Base-by-base conservation (phyloP, 2,329 filamentous ascomycete genomes). In the Calonectria pauciramosa region DNA sequence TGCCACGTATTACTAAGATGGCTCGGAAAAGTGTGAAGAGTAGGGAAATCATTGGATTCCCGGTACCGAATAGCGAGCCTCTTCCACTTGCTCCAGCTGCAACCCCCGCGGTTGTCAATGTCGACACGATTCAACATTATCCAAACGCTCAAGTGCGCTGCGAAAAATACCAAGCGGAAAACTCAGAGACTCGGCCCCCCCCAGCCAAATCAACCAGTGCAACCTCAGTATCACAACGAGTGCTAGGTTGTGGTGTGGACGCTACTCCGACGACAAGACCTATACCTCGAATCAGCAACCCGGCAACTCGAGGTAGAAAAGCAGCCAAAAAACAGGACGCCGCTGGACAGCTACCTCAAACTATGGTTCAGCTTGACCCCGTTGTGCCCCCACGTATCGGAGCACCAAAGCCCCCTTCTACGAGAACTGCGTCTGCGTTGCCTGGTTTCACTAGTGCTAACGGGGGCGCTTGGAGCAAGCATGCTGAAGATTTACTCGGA, bases 381-480 rank as follows among this genome's bases (percentile, higher is more conserved):
- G 74, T 80, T 20, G 73, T 73, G 16, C 52, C 76, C 20, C 66
- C 77, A 52, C 78, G 36, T 8, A 52, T 72, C 4, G 56, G 52
- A 30, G 70, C 36, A 47, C 60, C 72, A 4, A 65, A 59, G 51
- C 68, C 36, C 32, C 10, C 34, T 23, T 47, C 67, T 36, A 66
- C 30, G 23, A 66, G 52, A 66, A 68, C 63, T 9, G 49, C 71
- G 28, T 71, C 77, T 64, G 67, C 72, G 36, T 80, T 88, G 72
- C 85, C 87, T 13, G 86, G 86, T 2, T 89, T 90, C 71, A 84
- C 84, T 2, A 89, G 86, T 79, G 88, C 87, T 4, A 90, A 90
- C 77, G 86, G 90, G 20, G 93, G 93, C 3, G 90, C 93, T 0
- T 95, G 93, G 93, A 94, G 92, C 78, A 89, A 88, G 30, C 93